phyloP scores from a whole-genome alignment of 78 protist species.

The Monosiga brevicollis region DNA sequence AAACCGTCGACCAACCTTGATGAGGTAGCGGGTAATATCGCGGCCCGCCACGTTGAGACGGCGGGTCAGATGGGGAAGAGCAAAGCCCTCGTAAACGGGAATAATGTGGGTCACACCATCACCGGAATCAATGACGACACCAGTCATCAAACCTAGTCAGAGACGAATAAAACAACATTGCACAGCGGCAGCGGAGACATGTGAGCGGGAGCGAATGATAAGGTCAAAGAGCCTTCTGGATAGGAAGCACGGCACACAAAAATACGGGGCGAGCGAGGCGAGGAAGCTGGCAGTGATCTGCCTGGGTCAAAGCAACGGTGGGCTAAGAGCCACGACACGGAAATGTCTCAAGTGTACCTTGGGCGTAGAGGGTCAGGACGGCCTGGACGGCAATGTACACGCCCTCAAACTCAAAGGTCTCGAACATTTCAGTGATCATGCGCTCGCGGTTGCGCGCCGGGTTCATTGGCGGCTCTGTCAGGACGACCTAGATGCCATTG shows the following conservation, averaged over 20 bases:
- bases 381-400: conserved; percentile 89
- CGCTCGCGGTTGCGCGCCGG: conserved; percentile 49
- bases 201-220: neutral
- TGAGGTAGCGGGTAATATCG: conserved; percentile 82
- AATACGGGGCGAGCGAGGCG: too few species aligned
- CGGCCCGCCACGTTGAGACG: conserved; percentile 98
- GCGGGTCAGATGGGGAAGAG: conserved; percentile 71
- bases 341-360: too few species aligned
- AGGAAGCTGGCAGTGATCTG: too few species aligned
- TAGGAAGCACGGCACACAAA: neutral
- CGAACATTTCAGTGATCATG: conserved; percentile 90
- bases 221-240: neutral
- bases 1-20: too few species aligned
- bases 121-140: conserved; percentile 97
- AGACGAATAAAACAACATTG: neutral
- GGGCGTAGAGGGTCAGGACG: conserved; percentile 89
- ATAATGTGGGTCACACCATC: conserved; percentile 99
- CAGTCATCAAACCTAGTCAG: conserved; percentile 63
- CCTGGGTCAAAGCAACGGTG: too few species aligned
- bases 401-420: conserved; percentile 82
- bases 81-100: conserved; percentile 96
- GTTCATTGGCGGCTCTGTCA: conserved; percentile 97
- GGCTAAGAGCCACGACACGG: too few species aligned
- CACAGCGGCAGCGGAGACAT: neutral
- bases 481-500: conserved; percentile 75